Percentiles rank a stretch among this genome's conserved stretches.
phyloP scores from a whole-genome alignment of 163 green algal genomes.

The Picocystis sp. region DNA sequence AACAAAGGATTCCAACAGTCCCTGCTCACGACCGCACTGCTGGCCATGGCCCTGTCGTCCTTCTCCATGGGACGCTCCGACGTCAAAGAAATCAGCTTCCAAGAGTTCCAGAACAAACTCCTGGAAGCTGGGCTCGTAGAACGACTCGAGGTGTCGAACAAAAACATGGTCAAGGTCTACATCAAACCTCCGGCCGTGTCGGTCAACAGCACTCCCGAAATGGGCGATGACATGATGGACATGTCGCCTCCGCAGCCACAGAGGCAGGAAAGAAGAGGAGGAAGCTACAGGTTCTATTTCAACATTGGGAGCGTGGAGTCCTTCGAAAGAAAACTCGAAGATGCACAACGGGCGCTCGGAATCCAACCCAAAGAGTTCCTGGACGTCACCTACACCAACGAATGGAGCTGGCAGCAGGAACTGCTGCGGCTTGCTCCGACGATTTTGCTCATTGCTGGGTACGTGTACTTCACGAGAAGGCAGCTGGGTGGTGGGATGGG shows the following conservation, averaged over 20 bases:
- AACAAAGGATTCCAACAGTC: conserved; percentile 3
- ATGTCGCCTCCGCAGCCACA: conserved; percentile 1
- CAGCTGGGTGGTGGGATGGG: conserved; percentile 29
- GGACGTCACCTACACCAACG: conserved; percentile 51
- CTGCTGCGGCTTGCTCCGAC: conserved; percentile 63
- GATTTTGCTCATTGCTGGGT: conserved; percentile 72
- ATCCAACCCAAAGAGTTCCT: conserved; percentile 25
- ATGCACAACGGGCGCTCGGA: conserved; percentile 49
- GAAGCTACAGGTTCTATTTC: conserved; percentile 57
- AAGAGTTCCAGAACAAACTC: conserved; percentile 81
- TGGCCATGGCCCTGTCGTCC: conserved; percentile 11
- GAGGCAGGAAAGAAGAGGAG: not conserved
- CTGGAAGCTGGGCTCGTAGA: conserved; percentile 58
- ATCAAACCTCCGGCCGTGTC: conserved; percentile 1
- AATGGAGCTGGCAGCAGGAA: conserved; percentile 54
- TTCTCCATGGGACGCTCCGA: conserved; percentile 13
- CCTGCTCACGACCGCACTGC: conserved; percentile 10
- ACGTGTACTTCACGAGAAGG: conserved; percentile 58
- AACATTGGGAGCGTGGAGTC: conserved; percentile 86
- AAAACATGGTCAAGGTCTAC: conserved; percentile 65
- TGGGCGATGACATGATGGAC: conserved; percentile 3
- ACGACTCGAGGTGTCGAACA: conserved; percentile 83
- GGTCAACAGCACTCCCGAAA: not conserved
- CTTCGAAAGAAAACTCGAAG: conserved; percentile 94
- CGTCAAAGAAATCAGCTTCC: conserved; percentile 65